A percentile compares a stretch with the other conserved stretches of the same genome.
phyloP scores from a whole-genome alignment of 2,329 filamentous ascomycete species.

The Apiospora arundinis region DNA sequence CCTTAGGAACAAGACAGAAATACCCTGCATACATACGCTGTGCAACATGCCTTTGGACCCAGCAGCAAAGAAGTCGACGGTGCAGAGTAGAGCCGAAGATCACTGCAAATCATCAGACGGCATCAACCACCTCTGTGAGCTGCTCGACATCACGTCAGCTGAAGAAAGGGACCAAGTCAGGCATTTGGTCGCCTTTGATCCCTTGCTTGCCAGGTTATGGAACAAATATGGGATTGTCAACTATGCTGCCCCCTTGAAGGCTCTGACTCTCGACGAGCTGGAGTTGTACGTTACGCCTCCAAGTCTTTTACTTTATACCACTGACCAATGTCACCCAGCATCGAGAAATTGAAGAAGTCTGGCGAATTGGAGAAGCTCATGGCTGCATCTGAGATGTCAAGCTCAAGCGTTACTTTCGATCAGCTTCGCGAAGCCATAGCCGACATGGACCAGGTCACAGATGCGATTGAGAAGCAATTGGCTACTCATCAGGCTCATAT shows the following conservation, averaged over 20 bases:
- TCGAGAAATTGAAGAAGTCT: conserved; percentile 20
- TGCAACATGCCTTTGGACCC: conserved; percentile 10
- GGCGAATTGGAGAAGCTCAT: conserved; percentile 23
- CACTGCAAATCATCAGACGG: not conserved
- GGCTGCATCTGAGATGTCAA: conserved; percentile 20
- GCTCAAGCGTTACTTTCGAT: conserved; percentile 14
- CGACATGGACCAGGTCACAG: conserved; percentile 22
- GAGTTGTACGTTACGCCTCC: conserved; percentile 18
- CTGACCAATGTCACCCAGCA: not conserved
- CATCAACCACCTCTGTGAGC: not conserved
- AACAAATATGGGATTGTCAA: not conserved
- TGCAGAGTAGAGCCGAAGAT: not conserved
- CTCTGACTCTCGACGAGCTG: conserved; percentile 20
- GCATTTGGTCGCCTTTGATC: not conserved
- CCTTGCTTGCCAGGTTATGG: not conserved
- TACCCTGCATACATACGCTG: not conserved
- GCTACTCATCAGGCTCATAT: conserved; percentile 20
- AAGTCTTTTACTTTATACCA: not conserved
- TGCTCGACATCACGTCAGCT: not conserved
- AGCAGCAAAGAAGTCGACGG: conserved; percentile 18
- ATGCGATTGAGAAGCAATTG: conserved; percentile 18
- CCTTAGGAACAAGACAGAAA: not conserved
- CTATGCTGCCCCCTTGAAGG: not conserved
- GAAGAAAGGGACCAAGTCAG: not conserved
- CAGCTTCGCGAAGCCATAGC: conserved; percentile 24